These are phyloP conservation scores for Gautieria morchelliformis DNA, from an alignment of 768 basidiomycete species.

Conservation along the genomic window DNA sequence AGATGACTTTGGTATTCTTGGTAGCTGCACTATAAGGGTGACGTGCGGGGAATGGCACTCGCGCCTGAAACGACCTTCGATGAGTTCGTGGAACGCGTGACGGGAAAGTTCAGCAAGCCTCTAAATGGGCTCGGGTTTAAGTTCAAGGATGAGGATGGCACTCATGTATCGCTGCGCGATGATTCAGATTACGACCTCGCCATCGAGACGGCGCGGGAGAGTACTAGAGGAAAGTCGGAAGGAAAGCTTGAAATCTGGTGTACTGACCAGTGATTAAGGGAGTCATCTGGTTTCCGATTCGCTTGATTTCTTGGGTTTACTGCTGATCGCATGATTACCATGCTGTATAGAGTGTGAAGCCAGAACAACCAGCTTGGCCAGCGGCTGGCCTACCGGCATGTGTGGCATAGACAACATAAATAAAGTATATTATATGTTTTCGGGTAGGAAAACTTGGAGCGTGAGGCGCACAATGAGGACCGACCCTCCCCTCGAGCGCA, in stretches of 20 bases:
- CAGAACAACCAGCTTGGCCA: too few relatives aligned
- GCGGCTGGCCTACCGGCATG: too few relatives aligned
- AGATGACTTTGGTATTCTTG: conserved; percentile 5
- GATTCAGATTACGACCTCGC: conserved; percentile 87
- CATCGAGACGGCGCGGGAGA: conserved; percentile 76
- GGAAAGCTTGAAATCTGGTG: conserved; percentile 88
- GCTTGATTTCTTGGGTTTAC: too few relatives aligned
- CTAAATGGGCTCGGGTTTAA: conserved; percentile 51
- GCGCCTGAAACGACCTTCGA: conserved; percentile 54
- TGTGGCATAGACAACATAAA: too few relatives aligned
- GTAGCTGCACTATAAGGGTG: conserved; percentile 73
- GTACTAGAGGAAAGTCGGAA: conserved; percentile 65
- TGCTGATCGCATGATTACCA: too few relatives aligned
- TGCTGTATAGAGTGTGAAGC: too few relatives aligned
- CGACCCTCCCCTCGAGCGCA: too few relatives aligned
- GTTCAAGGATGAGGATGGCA: conserved; percentile 88
- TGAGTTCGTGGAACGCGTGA: conserved; percentile 68
- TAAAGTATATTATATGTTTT: too few relatives aligned
- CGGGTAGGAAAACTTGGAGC: too few relatives aligned
- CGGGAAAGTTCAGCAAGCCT: conserved; percentile 60
- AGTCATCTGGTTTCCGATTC: too few relatives aligned
- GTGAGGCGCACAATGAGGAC: too few relatives aligned
- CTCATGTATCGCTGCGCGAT: conserved; percentile 69
- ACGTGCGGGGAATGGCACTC: conserved; percentile 81
- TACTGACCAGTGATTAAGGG: conserved; percentile 22